phyloP scores from a whole-genome alignment of 805 yeast species.

The Lipomyces sp. region DNA sequence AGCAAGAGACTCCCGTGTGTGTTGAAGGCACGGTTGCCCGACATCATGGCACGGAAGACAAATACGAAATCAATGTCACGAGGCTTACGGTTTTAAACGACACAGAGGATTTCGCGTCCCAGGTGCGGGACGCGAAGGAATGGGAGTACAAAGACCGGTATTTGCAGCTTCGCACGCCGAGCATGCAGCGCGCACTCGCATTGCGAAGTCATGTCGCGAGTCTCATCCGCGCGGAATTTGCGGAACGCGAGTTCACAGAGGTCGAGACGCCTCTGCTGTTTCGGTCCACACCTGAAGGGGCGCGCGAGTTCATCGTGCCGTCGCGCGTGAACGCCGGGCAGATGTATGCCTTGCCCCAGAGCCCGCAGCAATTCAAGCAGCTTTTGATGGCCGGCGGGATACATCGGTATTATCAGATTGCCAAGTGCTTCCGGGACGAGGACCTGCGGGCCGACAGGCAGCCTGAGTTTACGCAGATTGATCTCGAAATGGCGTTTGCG shows the following conservation, averaged over 20 bases:
- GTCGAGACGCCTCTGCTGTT: conserved; percentile 90
- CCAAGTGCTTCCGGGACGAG: conserved; percentile 94
- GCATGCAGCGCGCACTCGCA: conserved; percentile 54
- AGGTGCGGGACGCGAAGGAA: conserved; percentile 39
- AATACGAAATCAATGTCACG: conserved; percentile 12
- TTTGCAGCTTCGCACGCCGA: conserved; percentile 62
- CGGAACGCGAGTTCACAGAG: conserved; percentile 58
- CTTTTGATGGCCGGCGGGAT: conserved; percentile 92
- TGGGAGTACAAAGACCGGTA: conserved; percentile 81
- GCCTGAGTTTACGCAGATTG: conserved; percentile 97
- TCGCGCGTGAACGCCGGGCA: conserved; percentile 60
- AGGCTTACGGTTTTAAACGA: conserved; percentile 10
- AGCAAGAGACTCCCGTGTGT: conserved; percentile 25
- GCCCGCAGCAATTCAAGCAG: conserved; percentile 97
- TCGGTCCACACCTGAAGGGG: conserved; percentile 98
- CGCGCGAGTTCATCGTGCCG: conserved; percentile 92
- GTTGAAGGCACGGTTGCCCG: conserved; percentile 16
- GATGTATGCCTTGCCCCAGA: conserved; percentile 86
- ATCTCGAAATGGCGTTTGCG: conserved; percentile 87
- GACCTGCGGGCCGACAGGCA: conserved; percentile 93
- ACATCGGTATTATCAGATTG: conserved; percentile 80
- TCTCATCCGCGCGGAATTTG: conserved; percentile 44
- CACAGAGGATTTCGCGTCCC: conserved; percentile 19
- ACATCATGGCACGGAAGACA: conserved; percentile 6
- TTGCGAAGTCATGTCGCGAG: conserved; percentile 56